Base-by-base conservation (phyloP, 345 rosid species). In the Brassica carinata region DNA sequence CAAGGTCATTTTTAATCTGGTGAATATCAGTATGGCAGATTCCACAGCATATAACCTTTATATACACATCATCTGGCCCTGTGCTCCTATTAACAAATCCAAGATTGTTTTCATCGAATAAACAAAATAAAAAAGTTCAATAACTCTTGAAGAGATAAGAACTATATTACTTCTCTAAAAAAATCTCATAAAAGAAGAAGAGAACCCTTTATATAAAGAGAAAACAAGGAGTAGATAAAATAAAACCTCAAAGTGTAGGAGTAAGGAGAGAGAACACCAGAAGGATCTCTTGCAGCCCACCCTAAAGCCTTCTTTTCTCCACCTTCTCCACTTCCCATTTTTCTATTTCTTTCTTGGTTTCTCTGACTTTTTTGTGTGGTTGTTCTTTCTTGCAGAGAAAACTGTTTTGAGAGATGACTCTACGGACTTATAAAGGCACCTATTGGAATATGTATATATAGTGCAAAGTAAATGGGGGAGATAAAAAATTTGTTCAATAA, bases 251-350 rank as follows among this genome's bases (percentile, higher is more conserved):
- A 87, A 78, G 70, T 80, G 77, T 78, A 93, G 9, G 86, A 80
- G 77, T 83, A 90, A 63, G 94, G 94, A 40, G 98, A 84, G 29
- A 91, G 87, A 36, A 77, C 5, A 11, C 96, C 98, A 9, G 96
- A 89, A 11, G 96, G 82, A 53, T 91, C 98, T 84, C 87, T 81
- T 30, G 96, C 96, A 27, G 98, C 98, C 98, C 94, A 91, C 33
- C 98, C 98, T 0, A 82, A 74, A 19, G 85, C 83, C 30, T 82
- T 87, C 78, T 85, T 88, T 83, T 87, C 93, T 81, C 77, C 93
- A 76, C 64, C 77, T 5, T 63, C 87, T 43, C 71, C 14, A 69
- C 82, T 78, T 31, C 85, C 87, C 94, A 90, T 90, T 72, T 74
- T 51, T 58, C 14, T 14, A 27, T 55, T 30, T 2, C 5, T 65